Evolutionary conservation across 2,329 filamentous ascomycete species (phyloP).

Genomic region (Alternaria alternata): DNA sequence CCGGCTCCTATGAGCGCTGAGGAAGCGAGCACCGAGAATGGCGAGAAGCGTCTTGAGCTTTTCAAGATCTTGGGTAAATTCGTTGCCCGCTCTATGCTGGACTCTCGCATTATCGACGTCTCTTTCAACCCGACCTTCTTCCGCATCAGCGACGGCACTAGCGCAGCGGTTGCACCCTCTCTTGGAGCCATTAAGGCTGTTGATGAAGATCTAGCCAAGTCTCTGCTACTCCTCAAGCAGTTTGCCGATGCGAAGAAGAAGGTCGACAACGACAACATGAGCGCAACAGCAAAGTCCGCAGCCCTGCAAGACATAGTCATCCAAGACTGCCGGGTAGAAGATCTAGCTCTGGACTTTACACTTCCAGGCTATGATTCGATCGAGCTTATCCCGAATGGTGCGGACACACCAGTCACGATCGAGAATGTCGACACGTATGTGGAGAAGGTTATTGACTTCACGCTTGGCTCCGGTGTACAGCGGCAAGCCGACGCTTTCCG

Average conservation of each 20-base stretch:
- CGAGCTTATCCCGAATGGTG: constrained; percentile 79
- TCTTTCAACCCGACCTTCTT: constrained; percentile 98
- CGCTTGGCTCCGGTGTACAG: constrained; percentile 85
- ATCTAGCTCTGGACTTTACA: constrained; percentile 92
- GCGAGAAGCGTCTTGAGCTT: constrained; percentile 85
- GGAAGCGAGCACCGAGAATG: constrained; percentile 75
- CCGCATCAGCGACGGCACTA: constrained; percentile 78
- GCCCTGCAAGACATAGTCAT: constrained; percentile 75
- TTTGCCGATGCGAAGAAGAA: constrained; percentile 84
- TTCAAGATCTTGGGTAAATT: constrained; percentile 97
- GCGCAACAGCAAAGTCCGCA: constrained; percentile 72
- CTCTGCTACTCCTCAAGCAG: constrained; percentile 84
- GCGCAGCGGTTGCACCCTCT: constrained; percentile 75
- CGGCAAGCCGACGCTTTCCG: constrained; percentile 92
- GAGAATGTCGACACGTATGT: constrained; percentile 91
- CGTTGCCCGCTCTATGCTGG: constrained; percentile 96
- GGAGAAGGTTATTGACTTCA: constrained; percentile 89
- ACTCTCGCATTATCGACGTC: constrained; percentile 96
- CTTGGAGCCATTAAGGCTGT: constrained; percentile 89
- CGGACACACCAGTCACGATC: constrained; percentile 79
- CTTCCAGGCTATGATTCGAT: constrained; percentile 87
- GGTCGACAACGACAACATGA: constrained; percentile 74
- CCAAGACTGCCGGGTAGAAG: constrained; percentile 81
- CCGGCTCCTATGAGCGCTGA: constrained; percentile 87
- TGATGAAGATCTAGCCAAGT: constrained; percentile 84